Conservation (phyloP, 208 protist species). For the Herpetomonas muscarum region DNA sequence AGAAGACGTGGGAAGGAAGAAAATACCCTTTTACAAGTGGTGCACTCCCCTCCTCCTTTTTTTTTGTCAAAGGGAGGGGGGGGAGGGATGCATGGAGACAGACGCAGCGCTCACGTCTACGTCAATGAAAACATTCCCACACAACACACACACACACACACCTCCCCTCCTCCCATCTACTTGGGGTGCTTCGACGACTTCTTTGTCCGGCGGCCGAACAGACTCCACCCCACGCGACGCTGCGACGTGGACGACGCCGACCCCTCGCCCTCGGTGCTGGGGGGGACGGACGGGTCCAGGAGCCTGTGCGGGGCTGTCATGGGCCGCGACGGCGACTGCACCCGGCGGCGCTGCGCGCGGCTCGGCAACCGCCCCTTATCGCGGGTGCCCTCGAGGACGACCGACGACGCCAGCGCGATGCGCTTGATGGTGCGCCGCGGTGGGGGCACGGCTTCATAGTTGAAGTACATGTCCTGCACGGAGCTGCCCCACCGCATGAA, state of each 20-base stretch:
- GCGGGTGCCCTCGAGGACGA: slow-evolving; percentile 32
- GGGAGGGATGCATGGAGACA: too few relatives aligned
- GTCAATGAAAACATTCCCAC: too few relatives aligned
- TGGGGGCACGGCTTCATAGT: slow-evolving; percentile 36
- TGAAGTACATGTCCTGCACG: slow-evolving; percentile 75
- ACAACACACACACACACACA: too few relatives aligned
- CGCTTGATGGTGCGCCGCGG: slow-evolving; percentile 53
- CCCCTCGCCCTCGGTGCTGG: neutral
- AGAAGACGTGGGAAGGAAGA: too few relatives aligned
- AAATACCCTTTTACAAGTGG: too few relatives aligned
- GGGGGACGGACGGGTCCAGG: neutral
- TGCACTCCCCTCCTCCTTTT: too few relatives aligned
- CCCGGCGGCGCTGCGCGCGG: neutral
- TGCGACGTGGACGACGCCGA: neutral
- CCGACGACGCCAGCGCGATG: slow-evolving; percentile 58
- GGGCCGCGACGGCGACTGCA: neutral
- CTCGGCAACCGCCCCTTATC: neutral
- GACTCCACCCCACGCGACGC: neutral
- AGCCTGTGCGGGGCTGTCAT: neutral
- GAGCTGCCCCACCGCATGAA: slow-evolving; percentile 61
- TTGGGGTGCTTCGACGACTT: neutral
- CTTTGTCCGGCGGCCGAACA: neutral
- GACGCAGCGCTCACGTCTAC: too few relatives aligned
- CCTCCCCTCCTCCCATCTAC: neutral
- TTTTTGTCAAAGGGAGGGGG: too few relatives aligned